Evolutionary conservation across 306 rosid genomes (phyloP), one percentile per base, ranked within the genome.

Genomic region (Abrus pulchellus): DNA sequence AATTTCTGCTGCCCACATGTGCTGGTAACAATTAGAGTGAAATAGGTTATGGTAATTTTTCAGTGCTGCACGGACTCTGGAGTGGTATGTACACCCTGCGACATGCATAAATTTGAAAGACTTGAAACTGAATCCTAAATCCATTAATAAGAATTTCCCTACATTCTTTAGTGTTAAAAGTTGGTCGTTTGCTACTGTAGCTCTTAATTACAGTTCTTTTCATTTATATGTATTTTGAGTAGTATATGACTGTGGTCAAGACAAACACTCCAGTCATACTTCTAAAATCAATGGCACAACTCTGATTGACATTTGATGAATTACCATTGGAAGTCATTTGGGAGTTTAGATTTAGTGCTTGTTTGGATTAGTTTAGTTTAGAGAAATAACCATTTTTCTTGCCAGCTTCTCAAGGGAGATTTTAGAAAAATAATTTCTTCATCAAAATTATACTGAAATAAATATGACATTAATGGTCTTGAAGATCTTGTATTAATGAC

Each of bases 251-350:
- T 70, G 30, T 32, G 62, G 57, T 70, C 55, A 50, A 66, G 59
- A 50, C 11, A 7, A 27, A 43, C 34, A 33, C 54, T 53, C 6
- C 1, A 68, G 50, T 40, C 56, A 50, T 20, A n/a, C 73, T 69
- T 76, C 29, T 36, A 14, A 68, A 68, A 68, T n/a, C 70, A 62
- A 34, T 54, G 63, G 55, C 86, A 41, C 13, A 40, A 27, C 68
- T 56, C 20, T 62, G 14, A 20, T 63, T 53, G 79, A 33, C 83
- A 70, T 68, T 75, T 76, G 74, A 49, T 76, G 82, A 43, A 76
- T 78, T 68, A 12, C 50, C 59, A 57, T 70, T 36, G 57, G 50
- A 44, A 45, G 9, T 70, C 45, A 53, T 75, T 48, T 49, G 49
- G 68, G 68, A 67, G 43, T 60, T 80, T 52, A 67, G 30, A 43